Conservation (phyloP, 164 flowering plant genomes). For the Litsea cubeba region DNA sequence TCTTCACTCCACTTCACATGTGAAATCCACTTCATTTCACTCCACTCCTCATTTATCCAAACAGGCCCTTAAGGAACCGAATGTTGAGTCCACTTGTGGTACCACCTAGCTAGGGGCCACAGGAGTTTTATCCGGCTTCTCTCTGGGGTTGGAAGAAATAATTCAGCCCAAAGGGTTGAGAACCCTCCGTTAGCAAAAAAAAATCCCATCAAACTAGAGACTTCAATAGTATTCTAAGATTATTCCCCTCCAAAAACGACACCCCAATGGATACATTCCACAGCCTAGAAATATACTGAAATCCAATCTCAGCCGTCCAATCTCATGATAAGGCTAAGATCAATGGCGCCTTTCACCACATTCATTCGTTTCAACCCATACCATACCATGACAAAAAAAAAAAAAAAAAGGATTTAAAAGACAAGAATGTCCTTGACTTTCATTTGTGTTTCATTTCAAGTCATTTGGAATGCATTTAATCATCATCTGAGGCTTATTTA, state of each 20-base stretch:
- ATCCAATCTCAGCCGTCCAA: constrained; percentile 24
- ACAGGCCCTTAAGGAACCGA: too few relatives aligned
- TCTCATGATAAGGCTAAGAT: constrained; percentile 20
- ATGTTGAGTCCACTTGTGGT: too few relatives aligned
- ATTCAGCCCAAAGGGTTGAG: too few relatives aligned
- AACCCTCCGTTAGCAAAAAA: too few relatives aligned
- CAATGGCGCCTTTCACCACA: constrained; percentile 11
- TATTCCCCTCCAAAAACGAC: background rate
- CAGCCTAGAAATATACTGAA: background rate
- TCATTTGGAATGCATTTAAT: constrained; percentile 25
- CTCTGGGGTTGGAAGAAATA: too few relatives aligned
- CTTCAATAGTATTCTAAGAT: background rate
- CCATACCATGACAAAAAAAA: too few relatives aligned
- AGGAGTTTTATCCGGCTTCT: too few relatives aligned
- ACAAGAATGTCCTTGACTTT: constrained; percentile 14
- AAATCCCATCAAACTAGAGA: too few relatives aligned
- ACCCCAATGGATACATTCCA: background rate
- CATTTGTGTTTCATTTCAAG: constrained; percentile 18
- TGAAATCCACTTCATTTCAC: too few relatives aligned
- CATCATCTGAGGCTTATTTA: constrained; percentile 33
- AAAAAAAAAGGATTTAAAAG: background rate
- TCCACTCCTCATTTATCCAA: too few relatives aligned
- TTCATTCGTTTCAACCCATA: constrained; percentile 16
- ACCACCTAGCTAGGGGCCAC: too few relatives aligned
- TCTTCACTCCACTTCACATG: too few relatives aligned